Conservation (phyloP, 306 rosid genomes). For the Cucumis hystrix region DNA sequence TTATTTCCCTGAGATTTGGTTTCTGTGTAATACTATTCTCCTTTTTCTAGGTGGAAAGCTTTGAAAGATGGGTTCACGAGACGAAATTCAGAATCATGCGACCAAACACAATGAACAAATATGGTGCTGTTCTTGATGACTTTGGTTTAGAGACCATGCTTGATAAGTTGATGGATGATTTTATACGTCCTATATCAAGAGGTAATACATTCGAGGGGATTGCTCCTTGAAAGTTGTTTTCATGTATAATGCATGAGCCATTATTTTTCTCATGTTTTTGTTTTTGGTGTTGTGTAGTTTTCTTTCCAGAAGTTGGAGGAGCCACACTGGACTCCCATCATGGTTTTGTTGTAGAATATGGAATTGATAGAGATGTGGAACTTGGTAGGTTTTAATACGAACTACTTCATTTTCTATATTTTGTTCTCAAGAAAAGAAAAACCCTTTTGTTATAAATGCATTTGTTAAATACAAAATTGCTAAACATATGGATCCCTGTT, state of each 20-base stretch:
- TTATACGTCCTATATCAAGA: slow-evolving; percentile 60
- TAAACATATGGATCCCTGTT: background rate
- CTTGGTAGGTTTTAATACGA: slow-evolving; percentile 49
- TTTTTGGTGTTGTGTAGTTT: slow-evolving; percentile 43
- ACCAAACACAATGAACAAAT: slow-evolving; percentile 83
- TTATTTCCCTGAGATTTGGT: slow-evolving; percentile 5
- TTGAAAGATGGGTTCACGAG: slow-evolving; percentile 80
- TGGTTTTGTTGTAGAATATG: slow-evolving; percentile 94
- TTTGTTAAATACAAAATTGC: background rate
- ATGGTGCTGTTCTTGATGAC: slow-evolving; percentile 94
- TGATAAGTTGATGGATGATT: slow-evolving; percentile 57
- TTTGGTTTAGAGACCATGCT: slow-evolving; percentile 85
- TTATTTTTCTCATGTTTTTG: slow-evolving; percentile 14
- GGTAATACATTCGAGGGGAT: slow-evolving; percentile 20
- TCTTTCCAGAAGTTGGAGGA: slow-evolving; percentile 83
- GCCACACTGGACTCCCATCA: slow-evolving; percentile 88
- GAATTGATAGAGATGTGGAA: slow-evolving; percentile 69
- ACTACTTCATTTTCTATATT: background rate
- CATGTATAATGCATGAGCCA: background rate
- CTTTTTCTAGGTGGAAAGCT: slow-evolving; percentile 75
- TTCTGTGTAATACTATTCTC: background rate
- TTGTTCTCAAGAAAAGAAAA: background rate
- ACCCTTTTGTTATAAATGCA: background rate
- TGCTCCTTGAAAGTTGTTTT: background rate
- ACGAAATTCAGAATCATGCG: slow-evolving; percentile 74